These are phyloP conservation scores for Xylaria scruposa DNA, from an alignment of 495 filamentous ascomycete genomes.

Conservation along the genomic window DNA sequence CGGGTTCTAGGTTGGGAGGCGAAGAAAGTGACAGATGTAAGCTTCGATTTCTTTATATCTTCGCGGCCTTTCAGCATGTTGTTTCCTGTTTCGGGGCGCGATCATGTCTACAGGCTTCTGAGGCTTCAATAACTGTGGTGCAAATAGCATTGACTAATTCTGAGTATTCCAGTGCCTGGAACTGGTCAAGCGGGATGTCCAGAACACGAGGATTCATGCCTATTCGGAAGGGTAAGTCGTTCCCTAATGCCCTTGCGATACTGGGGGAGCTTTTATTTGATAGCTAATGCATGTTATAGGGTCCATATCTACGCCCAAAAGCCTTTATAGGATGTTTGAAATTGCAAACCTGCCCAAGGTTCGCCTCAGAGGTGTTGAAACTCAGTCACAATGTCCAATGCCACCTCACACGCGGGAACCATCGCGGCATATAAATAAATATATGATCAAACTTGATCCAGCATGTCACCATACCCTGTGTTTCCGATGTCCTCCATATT, in stretches of 20 bases:
- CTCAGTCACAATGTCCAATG: not conserved
- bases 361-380: not conserved
- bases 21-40: constrained; percentile 9
- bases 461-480: constrained; percentile 10
- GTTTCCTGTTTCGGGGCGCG: not conserved
- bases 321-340: not conserved
- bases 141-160: not conserved
- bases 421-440: not conserved
- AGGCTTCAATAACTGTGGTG: not conserved
- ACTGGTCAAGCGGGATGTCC: constrained; percentile 24
- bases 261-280: not conserved
- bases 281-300: not conserved
- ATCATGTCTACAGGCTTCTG: not conserved
- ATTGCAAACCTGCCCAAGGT: not conserved
- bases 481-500: constrained; percentile 23
- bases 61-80: not conserved
- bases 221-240: constrained; percentile 23
- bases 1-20: constrained; percentile 30
- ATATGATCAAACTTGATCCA: constrained; percentile 2
- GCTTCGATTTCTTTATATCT: too few species aligned
- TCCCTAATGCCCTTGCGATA: not conserved
- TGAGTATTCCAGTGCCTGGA: constrained; percentile 16
- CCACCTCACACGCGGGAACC: not conserved
- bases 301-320: constrained; percentile 24
- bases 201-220: constrained; percentile 27